These are phyloP conservation scores for Cercophora samala DNA, from an alignment of 495 filamentous ascomycete genomes.

Conservation along the genomic window DNA sequence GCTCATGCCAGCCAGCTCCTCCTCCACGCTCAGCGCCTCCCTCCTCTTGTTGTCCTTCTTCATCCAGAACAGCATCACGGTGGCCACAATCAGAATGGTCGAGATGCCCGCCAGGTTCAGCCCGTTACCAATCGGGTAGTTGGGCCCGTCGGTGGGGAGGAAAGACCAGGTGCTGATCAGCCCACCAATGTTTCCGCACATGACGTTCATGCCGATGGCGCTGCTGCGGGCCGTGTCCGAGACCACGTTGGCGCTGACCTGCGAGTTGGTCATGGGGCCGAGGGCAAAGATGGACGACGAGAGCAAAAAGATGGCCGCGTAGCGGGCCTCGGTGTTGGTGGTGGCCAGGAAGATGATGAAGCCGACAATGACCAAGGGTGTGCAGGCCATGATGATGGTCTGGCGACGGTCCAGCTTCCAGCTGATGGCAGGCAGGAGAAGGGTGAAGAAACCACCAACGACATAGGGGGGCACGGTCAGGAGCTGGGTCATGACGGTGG, in stretches of 20 bases:
- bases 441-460: constrained; percentile 63
- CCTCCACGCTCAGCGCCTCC: constrained; percentile 50
- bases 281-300: constrained; percentile 65
- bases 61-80: constrained; percentile 57
- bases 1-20: constrained; percentile 54
- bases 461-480: constrained; percentile 70
- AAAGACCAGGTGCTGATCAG: constrained; percentile 70
- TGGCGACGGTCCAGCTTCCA: constrained; percentile 57
- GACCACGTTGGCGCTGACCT: constrained; percentile 66
- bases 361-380: constrained; percentile 59
- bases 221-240: constrained; percentile 64
- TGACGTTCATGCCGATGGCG: constrained; percentile 60
- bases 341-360: constrained; percentile 71
- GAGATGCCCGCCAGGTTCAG: constrained; percentile 63
- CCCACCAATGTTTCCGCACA: constrained; percentile 70
- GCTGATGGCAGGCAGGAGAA: constrained; percentile 59
- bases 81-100: constrained; percentile 49
- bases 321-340: constrained; percentile 51
- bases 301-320: constrained; percentile 70
- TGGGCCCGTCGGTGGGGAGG: constrained; percentile 58
- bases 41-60: constrained; percentile 57
- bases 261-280: constrained; percentile 62
- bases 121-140: constrained; percentile 72
- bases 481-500: constrained; percentile 50
- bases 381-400: constrained; percentile 59